Conservation (phyloP, 441 rosid species). For the Adansonia rubrostipa region DNA sequence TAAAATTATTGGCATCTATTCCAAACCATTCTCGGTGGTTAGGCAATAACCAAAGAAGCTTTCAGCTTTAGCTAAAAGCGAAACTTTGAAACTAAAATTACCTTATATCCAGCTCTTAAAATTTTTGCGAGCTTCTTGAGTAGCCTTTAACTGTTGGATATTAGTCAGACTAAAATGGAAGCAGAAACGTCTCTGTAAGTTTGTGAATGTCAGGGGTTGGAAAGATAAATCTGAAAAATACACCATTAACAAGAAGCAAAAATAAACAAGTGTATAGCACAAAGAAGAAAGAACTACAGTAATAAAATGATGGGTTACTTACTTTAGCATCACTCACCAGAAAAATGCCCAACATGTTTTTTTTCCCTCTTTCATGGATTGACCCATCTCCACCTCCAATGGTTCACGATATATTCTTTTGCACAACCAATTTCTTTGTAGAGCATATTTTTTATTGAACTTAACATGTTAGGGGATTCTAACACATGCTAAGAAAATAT, state of each 20-base stretch:
- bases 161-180: constrained; percentile 40
- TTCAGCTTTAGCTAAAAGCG: neutral
- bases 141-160: constrained; percentile 45
- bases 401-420: constrained; percentile 41
- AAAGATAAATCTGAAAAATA: neutral
- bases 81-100: neutral
- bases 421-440: constrained; percentile 41
- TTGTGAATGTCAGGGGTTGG: constrained; percentile 1
- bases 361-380: constrained; percentile 50
- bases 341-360: constrained; percentile 43
- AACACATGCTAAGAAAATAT: neutral
- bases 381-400: constrained; percentile 48
- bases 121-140: constrained; percentile 82
- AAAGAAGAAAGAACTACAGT: neutral
- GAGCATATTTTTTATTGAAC: constrained; percentile 38
- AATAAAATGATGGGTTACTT: neutral
- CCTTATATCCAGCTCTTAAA: constrained; percentile 78
- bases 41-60: neutral
- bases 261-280: neutral
- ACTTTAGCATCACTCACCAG: constrained; percentile 28
- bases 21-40: neutral
- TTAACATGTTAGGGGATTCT: neutral
- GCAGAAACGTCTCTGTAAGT: constrained; percentile 47
- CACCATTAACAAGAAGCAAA: neutral
- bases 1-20: neutral